phyloP scores from a whole-genome alignment of 2,329 filamentous ascomycete species.

The Xylogone sp. region DNA sequence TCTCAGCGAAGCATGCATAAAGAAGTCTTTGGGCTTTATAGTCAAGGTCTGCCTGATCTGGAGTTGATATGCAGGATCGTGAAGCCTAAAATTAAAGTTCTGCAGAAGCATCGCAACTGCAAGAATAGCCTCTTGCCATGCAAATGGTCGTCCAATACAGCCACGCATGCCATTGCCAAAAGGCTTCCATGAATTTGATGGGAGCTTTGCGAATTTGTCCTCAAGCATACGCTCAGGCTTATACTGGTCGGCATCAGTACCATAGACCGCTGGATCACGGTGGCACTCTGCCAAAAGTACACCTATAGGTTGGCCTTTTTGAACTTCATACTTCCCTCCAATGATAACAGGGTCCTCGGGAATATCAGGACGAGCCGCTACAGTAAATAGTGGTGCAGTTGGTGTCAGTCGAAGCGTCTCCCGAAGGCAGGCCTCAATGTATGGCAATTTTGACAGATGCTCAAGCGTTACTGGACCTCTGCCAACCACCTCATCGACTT shows the following conservation, averaged over 20 bases:
- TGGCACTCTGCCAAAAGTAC: conserved; percentile 52
- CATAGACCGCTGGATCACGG: conserved; percentile 59
- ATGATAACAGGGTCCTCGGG: conserved; percentile 35
- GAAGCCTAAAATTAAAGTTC: conserved; percentile 63
- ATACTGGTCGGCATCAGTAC: conserved; percentile 61
- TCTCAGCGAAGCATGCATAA: conserved; percentile 54
- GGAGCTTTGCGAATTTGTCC: conserved; percentile 61
- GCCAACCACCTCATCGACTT: conserved; percentile 47
- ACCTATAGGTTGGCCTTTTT: conserved; percentile 45
- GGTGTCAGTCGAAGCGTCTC: conserved; percentile 62
- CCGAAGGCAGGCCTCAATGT: conserved; percentile 60
- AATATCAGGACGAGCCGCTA: conserved; percentile 38
- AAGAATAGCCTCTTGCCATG: conserved; percentile 67
- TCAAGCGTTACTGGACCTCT: conserved; percentile 36
- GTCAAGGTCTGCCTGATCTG: conserved; percentile 52
- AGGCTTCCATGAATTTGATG: conserved; percentile 63
- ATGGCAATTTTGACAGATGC: conserved; percentile 51
- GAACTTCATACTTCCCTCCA: conserved; percentile 56
- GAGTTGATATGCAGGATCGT: conserved; percentile 56
- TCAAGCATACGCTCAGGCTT: conserved; percentile 69
- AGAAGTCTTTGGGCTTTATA: conserved; percentile 60
- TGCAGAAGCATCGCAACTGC: conserved; percentile 62
- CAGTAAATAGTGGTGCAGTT: conserved; percentile 53
- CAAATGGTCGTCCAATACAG: conserved; percentile 71
- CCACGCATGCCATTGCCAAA: conserved; percentile 69